Base-by-base conservation (phyloP, 1,139 yeast species). In the Kluyveromyces sp. region DNA sequence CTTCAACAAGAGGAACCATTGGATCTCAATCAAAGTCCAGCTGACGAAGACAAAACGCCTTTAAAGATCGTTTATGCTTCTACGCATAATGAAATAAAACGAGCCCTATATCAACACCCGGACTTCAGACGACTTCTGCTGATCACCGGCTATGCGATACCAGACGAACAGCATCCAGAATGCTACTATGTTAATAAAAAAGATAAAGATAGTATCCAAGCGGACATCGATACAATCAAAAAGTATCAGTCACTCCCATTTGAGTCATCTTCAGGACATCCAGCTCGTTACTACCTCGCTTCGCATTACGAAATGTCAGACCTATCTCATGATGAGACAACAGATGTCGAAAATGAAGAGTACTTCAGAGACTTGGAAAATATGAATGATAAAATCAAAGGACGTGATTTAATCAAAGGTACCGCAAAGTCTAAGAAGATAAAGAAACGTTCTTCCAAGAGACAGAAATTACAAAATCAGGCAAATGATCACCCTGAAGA, bases 121-220 rank as follows among this genome's bases (percentile, higher is more conserved):
- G 64, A 62, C 45, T 55, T 59, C 13, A 52, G 67, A 38, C 56
- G 61, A 1, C 46, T 63, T 13, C 45, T 62, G 22, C 36, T 45
- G 3, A 30, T 58, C n/a, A 31, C 52, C 6, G 64, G 64, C 0
- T 62, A 57, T 31, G 16, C 40, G 4, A 50, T 61, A 13, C 64
- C 66, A 1, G 22, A 26, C 2, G 45, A 44, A n/a, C 41, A 42
- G 1, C 45, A 45, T 2, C 59, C 58, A 12, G 31, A 26, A n/a
- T 61, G 65, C 41, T 49, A 43, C 19, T 41, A 58, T 30, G 49
- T 53, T 2, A 52, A 52, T 2, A 39, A 39, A 17, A 38, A 39
- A 3, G 54, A 52, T 2, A 43, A 49, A 19, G 15, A 48, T 2
- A 44, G 45, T 3, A 39, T 63, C 3, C 45, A 51, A 13, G 42